Evolutionary conservation across 352 stramenopile species (phyloP), one percentile per base, ranked within the genome.

Genomic region (Blastocystis sp.): DNA sequence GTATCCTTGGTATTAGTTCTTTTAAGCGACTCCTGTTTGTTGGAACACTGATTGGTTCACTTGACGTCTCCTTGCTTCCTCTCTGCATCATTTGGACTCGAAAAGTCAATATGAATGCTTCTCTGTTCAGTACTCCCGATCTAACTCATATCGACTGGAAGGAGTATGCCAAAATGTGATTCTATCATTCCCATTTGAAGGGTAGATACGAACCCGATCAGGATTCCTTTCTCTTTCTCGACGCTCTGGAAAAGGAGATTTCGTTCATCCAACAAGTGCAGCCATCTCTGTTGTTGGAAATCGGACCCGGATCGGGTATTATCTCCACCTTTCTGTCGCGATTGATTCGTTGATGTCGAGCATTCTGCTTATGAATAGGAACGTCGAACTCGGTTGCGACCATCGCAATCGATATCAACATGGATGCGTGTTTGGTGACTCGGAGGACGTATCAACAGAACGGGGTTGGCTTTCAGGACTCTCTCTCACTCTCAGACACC

Each of bases 1-100:
- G 11, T 56, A 78, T 78, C 46, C 67, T 57, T 78, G 67, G 67
- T 71, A 71, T 71, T 71, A 71, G 38, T 71, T 21, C 16, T 11
- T 64, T 64, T 21, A 21, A 9, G 7, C 54, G 7, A 9, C 36
- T 71, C 21, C 54, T 64, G 21, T 64, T 64, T 64, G 54, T 64
- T 64, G 11, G 21, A 64, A 11, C 24, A 29, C 54, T 54, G 11
- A 21, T 54, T 54, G 11, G 9, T 54, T 54, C 21, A 11, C 11
- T 54, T 54, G 46, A 54, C n/a, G 9, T 53, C 44, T 53, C 0
- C 44, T 53, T 18, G 18, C 18, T 53, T 53, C 0, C 44, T 0
- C 44, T 53, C 0, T 18, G 9, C 0, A 8, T 21, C 44, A 0
- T 21, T 9, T 16, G 16, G 54, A 64, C 16, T 64, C 9, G n/a